These are phyloP conservation scores for Alternaria arbusti DNA, from an alignment of 2,329 filamentous ascomycete genomes.

Conservation along the genomic window DNA sequence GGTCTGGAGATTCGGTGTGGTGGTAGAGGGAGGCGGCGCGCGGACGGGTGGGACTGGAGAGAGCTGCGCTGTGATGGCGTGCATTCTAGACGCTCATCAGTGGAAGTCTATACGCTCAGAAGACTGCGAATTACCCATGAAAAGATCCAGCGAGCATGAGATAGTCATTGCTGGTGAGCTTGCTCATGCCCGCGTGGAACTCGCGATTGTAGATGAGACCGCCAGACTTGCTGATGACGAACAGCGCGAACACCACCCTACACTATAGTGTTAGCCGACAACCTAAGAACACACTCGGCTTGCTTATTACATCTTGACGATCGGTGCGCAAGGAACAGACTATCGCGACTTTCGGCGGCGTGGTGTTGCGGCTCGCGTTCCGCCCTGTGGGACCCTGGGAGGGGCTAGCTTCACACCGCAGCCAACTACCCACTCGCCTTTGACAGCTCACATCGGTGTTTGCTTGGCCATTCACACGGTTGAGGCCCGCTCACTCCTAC, in stretches of 20 bases:
- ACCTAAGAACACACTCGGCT: background rate
- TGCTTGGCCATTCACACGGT: conserved; percentile 2
- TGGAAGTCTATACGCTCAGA: background rate
- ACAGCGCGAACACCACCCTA: conserved; percentile 93
- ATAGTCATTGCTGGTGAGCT: conserved; percentile 93
- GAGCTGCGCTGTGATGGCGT: conserved; percentile 64
- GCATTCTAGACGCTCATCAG: conserved; percentile 55
- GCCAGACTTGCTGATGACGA: conserved; percentile 98
- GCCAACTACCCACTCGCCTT: conserved; percentile 7
- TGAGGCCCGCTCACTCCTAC: background rate
- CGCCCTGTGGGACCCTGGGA: background rate
- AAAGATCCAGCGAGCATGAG: conserved; percentile 97
- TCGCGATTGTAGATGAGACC: conserved; percentile 95
- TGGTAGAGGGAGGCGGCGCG: conserved; percentile 27
- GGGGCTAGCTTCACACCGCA: background rate
- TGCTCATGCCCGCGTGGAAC: conserved; percentile 85
- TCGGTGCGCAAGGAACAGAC: background rate
- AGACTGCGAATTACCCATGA: conserved; percentile 72
- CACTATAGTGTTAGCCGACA: background rate
- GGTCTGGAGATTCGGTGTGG: conserved; percentile 41
- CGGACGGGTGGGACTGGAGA: conserved; percentile 40
- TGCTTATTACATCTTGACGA: conserved; percentile 20
- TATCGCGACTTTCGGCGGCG: conserved; percentile 3
- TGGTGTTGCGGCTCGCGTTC: conserved; percentile 14
- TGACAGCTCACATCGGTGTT: conserved; percentile 9